Evolutionary conservation across 331 rosid species (phyloP).

Genomic region (Rhamnella rubrinervis): DNA sequence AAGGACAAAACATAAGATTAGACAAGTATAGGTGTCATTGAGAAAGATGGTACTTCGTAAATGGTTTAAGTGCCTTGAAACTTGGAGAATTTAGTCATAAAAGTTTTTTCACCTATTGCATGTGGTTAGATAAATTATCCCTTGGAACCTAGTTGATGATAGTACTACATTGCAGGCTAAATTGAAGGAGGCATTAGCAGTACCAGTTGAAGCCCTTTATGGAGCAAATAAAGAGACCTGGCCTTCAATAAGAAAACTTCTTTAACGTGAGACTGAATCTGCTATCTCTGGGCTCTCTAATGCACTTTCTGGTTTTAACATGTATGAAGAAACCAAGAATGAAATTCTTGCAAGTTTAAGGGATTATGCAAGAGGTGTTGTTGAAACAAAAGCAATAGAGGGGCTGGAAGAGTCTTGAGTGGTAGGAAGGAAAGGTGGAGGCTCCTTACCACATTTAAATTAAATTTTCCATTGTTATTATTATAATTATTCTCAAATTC

Average conservation of each 20-base stretch:
- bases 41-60: no score
- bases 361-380: constrained; percentile 68
- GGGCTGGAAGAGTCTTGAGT: constrained; percentile 89
- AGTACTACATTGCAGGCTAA: constrained; percentile 56
- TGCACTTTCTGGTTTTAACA: constrained; percentile 73
- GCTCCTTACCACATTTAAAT: constrained; percentile 20
- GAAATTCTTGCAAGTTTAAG: constrained; percentile 49
- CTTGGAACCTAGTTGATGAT: constrained; percentile 31
- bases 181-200: constrained; percentile 73
- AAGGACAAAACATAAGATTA: background rate
- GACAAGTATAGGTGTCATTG: no score
- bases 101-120: background rate
- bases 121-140: constrained; percentile 11
- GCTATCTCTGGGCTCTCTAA: constrained; percentile 66
- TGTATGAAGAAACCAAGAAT: constrained; percentile 58
- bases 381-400: constrained; percentile 92
- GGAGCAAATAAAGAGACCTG: constrained; percentile 89
- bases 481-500: background rate
- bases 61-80: no score
- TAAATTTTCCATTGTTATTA: background rate
- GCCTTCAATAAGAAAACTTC: constrained; percentile 81
- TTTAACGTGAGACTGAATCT: constrained; percentile 65
- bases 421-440: constrained; percentile 94
- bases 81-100: constrained; percentile 5
- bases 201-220: constrained; percentile 84